Evolutionary conservation across 148 eudicot species (phyloP).

Genomic region (Rhododendron griersonianum): DNA sequence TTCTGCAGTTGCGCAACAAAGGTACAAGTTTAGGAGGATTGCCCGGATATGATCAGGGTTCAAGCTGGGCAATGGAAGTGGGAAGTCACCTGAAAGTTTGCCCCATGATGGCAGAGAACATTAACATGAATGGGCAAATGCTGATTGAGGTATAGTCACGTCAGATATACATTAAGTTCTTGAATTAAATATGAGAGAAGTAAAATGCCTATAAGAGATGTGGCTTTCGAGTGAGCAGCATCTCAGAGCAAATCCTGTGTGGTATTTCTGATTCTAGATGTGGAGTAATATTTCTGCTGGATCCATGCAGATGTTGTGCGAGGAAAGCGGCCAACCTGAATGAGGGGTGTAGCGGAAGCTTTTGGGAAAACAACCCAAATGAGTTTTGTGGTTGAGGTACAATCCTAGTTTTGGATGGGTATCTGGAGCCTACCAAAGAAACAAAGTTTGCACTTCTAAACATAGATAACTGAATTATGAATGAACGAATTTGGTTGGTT

Average conservation of each 20-base stretch:
- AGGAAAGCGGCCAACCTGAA: slow-evolving; percentile 37
- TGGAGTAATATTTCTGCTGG: neutral
- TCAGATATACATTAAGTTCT: neutral
- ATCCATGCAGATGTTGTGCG: slow-evolving; percentile 32
- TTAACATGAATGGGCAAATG: slow-evolving; percentile 69
- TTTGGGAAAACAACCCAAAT: slow-evolving; percentile 71
- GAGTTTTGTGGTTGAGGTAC: slow-evolving; percentile 87
- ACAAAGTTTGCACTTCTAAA: neutral
- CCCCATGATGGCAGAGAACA: slow-evolving; percentile 72
- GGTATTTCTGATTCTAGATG: neutral
- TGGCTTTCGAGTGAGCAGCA: neutral
- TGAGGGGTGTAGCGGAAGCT: slow-evolving; percentile 66
- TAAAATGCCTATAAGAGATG: neutral
- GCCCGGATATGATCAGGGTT: slow-evolving; percentile 63
- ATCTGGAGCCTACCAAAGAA: neutral
- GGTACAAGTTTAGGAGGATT: slow-evolving; percentile 43
- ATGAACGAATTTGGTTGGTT: neutral
- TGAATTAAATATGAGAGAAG: neutral
- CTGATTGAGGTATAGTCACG: slow-evolving; percentile 52
- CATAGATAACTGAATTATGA: neutral
- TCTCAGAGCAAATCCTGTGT: neutral
- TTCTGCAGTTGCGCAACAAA: slow-evolving; percentile 51
- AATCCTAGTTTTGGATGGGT: neutral
- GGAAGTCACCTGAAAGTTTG: slow-evolving; percentile 69
- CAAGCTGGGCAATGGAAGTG: slow-evolving; percentile 96